These are phyloP conservation scores for Middelhovenomyces tepae DNA, from an alignment of 805 yeast species.

Conservation along the genomic window DNA sequence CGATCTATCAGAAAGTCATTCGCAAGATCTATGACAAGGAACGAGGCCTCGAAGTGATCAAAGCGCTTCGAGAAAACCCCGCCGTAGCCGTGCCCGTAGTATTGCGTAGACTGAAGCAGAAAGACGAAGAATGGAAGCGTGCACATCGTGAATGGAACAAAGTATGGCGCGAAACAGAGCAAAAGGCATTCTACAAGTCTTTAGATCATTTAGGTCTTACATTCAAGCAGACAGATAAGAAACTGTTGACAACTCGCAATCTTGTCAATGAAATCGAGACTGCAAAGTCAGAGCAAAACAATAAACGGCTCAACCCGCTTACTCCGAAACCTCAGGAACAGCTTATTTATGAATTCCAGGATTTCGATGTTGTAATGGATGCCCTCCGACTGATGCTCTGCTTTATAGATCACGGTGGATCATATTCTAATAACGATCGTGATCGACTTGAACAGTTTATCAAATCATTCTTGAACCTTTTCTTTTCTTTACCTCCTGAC, in stretches of 20 bases:
- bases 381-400: conserved; percentile 57
- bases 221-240: conserved; percentile 94
- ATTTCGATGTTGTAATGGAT: conserved; percentile 63
- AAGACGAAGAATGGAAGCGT: conserved; percentile 98
- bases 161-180: conserved; percentile 98
- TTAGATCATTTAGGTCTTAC: conserved; percentile 93
- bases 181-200: conserved; percentile 86
- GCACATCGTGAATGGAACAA: conserved; percentile 98
- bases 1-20: conserved; percentile 89
- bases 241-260: conserved; percentile 80
- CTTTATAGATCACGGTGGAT: conserved; percentile 57
- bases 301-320: conserved; percentile 75
- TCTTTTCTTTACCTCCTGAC: conserved; percentile 45
- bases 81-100: conserved; percentile 92
- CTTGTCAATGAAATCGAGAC: conserved; percentile 86
- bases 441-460: conserved; percentile 66
- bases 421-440: conserved; percentile 73
- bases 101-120: conserved; percentile 85
- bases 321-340: conserved; percentile 80
- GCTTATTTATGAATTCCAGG: conserved; percentile 54
- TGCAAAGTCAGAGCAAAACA: conserved; percentile 76
- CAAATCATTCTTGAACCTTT: conserved; percentile 58
- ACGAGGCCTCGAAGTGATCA: conserved; percentile 92
- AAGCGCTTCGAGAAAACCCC: conserved; percentile 91
- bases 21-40: conserved; percentile 90